Evolutionary conservation across 2,329 filamentous ascomycete species (phyloP).

Genomic region (Ophiostoma montium): DNA sequence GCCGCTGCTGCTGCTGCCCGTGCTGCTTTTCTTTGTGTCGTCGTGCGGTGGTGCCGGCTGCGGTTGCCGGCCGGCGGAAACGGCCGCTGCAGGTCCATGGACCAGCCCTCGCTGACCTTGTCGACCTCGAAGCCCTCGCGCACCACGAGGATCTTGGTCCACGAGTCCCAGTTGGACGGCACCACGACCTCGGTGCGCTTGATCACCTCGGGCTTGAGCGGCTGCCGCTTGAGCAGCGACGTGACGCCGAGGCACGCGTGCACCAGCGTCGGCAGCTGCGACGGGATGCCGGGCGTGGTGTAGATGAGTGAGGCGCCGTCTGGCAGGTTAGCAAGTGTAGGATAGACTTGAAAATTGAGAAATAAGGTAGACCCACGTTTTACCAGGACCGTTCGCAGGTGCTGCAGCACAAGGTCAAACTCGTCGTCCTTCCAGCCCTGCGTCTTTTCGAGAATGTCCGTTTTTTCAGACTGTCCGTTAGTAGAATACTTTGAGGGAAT

Average conservation of each 20-base stretch:
- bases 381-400: constrained; percentile 74
- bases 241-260: constrained; percentile 80
- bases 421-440: constrained; percentile 91
- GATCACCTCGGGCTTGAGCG: constrained; percentile 79
- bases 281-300: constrained; percentile 61
- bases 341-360: constrained; percentile 10
- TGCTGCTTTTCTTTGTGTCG: neutral
- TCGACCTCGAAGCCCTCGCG: constrained; percentile 89
- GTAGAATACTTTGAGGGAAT: neutral
- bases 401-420: constrained; percentile 92
- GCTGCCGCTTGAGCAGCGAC: constrained; percentile 63
- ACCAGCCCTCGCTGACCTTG: constrained; percentile 71
- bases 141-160: constrained; percentile 89
- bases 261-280: constrained; percentile 63
- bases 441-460: constrained; percentile 79
- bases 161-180: constrained; percentile 95
- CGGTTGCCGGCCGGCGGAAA: constrained; percentile 19
- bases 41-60: constrained; percentile 13
- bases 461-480: constrained; percentile 56
- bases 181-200: constrained; percentile 90
- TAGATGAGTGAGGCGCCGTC: constrained; percentile 74
- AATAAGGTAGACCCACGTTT: constrained; percentile 41
- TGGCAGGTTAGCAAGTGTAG: too few species aligned
- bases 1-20: neutral
- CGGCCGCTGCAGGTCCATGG: constrained; percentile 58